Conservation (phyloP, 768 basidiomycete genomes). For the Udeniomyces megalosporus region DNA sequence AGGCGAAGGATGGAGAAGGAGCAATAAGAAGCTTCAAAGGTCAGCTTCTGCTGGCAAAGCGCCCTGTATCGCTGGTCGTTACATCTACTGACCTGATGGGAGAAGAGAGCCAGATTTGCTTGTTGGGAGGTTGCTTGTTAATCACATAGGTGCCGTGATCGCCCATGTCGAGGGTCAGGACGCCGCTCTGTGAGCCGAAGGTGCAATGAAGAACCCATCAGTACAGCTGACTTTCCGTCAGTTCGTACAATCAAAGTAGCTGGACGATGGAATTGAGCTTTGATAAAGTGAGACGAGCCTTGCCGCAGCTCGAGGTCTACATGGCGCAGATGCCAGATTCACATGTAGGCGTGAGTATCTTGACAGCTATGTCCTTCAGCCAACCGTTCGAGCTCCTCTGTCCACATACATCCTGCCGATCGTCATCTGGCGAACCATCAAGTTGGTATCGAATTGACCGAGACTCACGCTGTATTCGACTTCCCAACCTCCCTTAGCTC, state of each 20-base stretch:
- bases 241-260: no score
- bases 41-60: no score
- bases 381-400: not conserved
- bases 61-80: no score
- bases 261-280: no score
- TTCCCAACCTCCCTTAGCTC: slow-evolving; percentile 46
- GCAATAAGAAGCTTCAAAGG: no score
- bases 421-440: not conserved
- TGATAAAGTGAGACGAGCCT: slow-evolving; percentile 2
- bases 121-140: slow-evolving; percentile 94
- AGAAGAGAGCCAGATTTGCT: slow-evolving; percentile 90
- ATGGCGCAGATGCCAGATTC: not conserved
- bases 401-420: not conserved
- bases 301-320: slow-evolving; percentile 6
- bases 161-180: slow-evolving; percentile 64
- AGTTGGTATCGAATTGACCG: not conserved
- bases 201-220: not conserved
- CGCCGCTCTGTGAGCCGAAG: slow-evolving; percentile 54
- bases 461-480: slow-evolving; percentile 65
- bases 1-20: no score
- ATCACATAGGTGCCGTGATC: slow-evolving; percentile 72
- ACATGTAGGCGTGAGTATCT: no score
- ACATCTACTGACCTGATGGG: slow-evolving; percentile 32
- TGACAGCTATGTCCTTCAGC: no score
- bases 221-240: no score